Conservation (phyloP, 2,329 filamentous ascomycete genomes). For the Xylariaceae sp. region DNA sequence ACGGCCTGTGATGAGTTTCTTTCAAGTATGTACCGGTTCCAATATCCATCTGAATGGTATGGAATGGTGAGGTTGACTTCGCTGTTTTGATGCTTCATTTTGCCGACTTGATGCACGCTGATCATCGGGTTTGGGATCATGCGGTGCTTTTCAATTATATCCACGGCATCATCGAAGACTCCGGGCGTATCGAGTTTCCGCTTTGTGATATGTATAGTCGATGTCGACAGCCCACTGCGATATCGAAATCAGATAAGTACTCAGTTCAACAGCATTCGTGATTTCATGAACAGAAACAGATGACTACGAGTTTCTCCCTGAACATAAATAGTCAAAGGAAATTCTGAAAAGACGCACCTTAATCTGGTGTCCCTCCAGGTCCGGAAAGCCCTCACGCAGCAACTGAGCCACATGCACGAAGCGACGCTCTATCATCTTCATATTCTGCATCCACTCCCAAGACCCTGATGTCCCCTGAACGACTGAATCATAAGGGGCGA, state of each 20-base stretch:
- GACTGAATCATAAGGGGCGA: constrained; percentile 14
- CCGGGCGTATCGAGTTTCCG: constrained; percentile 12
- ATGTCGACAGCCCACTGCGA: constrained; percentile 19
- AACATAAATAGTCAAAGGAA: not conserved
- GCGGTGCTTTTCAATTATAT: too few relatives aligned
- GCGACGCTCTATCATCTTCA: constrained; percentile 16
- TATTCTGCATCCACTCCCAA: constrained; percentile 17
- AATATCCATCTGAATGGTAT: too few relatives aligned
- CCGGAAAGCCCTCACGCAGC: constrained; percentile 16
- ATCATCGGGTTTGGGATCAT: too few relatives aligned
- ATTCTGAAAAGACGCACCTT: constrained; percentile 12
- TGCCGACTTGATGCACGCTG: too few relatives aligned
- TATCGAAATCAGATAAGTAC: constrained; percentile 4
- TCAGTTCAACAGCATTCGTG: not conserved
- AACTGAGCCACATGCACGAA: constrained; percentile 15
- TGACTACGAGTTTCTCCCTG: not conserved
- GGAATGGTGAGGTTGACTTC: too few relatives aligned
- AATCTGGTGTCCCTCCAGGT: constrained; percentile 7
- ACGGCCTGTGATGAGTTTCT: too few relatives aligned
- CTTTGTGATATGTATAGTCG: constrained; percentile 17
- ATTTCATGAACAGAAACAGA: not conserved
- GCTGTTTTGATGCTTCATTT: too few relatives aligned
- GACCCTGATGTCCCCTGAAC: constrained; percentile 1
- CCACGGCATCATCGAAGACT: constrained; percentile 2
- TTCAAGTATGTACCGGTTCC: too few relatives aligned